A percentile compares a stretch with the other conserved stretches of the same genome.
Evolutionary conservation across 176 grass and related monocot genomes (phyloP).

Genomic region (Poa annua): DNA sequence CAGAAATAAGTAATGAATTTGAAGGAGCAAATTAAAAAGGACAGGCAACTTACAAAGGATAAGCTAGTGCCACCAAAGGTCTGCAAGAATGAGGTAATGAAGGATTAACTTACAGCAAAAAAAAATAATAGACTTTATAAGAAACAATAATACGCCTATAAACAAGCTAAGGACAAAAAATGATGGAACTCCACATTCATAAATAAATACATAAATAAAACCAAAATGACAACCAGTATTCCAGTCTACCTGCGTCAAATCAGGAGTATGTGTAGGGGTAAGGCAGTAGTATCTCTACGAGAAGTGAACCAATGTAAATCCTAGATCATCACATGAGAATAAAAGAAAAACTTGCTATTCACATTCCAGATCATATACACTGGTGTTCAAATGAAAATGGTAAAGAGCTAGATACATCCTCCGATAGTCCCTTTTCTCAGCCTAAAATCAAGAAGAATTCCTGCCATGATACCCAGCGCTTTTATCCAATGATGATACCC

Average conservation of each 20-base stretch:
- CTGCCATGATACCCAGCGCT: too few relatives aligned
- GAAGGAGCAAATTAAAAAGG: not conserved
- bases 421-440: too few relatives aligned
- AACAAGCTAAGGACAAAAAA: not conserved
- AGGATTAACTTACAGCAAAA: not conserved
- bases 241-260: not conserved
- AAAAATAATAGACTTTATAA: not conserved
- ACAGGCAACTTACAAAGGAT: constrained; percentile 67
- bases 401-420: not conserved
- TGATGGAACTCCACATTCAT: constrained; percentile 13
- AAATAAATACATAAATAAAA: not conserved
- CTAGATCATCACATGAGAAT: not conserved
- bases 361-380: not conserved
- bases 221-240: not conserved
- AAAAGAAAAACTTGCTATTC: not conserved
- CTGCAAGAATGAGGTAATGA: constrained; percentile 42
- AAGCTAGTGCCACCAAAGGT: constrained; percentile 68
- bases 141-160: not conserved
- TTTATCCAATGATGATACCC: too few relatives aligned
- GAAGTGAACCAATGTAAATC: not conserved
- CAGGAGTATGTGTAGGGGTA: not conserved
- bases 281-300: not conserved
- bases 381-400: not conserved
- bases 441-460: too few relatives aligned
- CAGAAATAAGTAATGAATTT: not conserved